phyloP scores from a whole-genome alignment of 768 basidiomycete genomes.

The Boletus eberwhitei region DNA sequence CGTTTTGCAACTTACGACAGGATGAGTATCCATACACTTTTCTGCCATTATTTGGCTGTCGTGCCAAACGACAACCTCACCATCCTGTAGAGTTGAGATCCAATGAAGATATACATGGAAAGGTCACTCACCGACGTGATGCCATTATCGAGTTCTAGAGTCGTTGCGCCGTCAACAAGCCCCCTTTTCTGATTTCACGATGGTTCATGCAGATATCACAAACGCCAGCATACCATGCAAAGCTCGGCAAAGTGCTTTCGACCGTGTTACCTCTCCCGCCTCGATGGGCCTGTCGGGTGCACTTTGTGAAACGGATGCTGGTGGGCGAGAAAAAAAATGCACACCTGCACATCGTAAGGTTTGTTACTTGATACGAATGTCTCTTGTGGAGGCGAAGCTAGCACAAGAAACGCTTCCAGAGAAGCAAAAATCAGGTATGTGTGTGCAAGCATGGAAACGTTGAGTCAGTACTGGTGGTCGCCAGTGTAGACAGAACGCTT shows the following conservation, averaged over 20 bases:
- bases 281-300: slow-evolving; percentile 55
- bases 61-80: slow-evolving; percentile 76
- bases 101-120: not conserved
- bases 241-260: slow-evolving; percentile 70
- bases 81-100: slow-evolving; percentile 49
- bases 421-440: slow-evolving; percentile 7
- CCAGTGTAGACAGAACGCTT: not conserved
- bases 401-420: slow-evolving; percentile 9
- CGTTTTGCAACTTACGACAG: slow-evolving; percentile 44
- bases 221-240: slow-evolving; percentile 57
- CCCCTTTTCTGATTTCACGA: slow-evolving; percentile 44
- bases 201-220: slow-evolving; percentile 7
- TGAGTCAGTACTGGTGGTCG: not conserved
- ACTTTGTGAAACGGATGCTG: slow-evolving; percentile 6
- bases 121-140: slow-evolving; percentile 54
- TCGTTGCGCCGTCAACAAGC: slow-evolving; percentile 70
- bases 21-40: slow-evolving; percentile 69
- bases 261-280: slow-evolving; percentile 73
- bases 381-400: slow-evolving; percentile 30
- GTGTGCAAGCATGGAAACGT: slow-evolving; percentile 14
- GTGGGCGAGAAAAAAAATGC: not conserved
- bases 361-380: slow-evolving; percentile 20
- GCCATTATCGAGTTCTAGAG: slow-evolving; percentile 77
- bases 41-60: slow-evolving; percentile 59
- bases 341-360: slow-evolving; percentile 53